Conservation (phyloP, 306 rosid genomes). For the Parietaria judaica region DNA sequence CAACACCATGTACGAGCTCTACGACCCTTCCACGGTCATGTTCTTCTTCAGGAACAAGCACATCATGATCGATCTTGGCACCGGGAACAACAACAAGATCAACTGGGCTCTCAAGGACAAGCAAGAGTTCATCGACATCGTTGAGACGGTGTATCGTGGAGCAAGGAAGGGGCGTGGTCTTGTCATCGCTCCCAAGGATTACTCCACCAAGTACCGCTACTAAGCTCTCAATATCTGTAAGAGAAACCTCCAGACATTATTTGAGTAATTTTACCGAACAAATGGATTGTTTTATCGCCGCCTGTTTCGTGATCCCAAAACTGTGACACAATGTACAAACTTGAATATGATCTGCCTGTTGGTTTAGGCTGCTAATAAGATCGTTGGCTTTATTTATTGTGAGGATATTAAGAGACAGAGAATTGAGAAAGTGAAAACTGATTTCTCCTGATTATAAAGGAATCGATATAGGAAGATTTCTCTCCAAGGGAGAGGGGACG, state of each 20-base stretch:
- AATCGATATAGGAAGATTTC: no score
- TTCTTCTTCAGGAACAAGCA: conserved; percentile 96
- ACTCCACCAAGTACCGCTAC: conserved; percentile 95
- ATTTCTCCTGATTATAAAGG: no score
- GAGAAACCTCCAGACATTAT: not conserved
- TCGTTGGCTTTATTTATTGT: no score
- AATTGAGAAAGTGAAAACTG: no score
- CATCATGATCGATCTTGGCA: conserved; percentile 97
- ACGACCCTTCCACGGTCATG: conserved; percentile 89
- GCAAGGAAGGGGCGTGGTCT: conserved; percentile 92
- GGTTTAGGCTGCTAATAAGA: no score
- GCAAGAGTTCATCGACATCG: conserved; percentile 85
- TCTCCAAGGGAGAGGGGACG: no score
- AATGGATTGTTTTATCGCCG: no score
- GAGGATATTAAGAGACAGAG: no score
- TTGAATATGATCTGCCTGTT: no score
- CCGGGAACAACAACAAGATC: conserved; percentile 96
- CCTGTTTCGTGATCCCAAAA: not conserved
- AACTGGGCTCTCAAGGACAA: conserved; percentile 98
- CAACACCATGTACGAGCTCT: conserved; percentile 91
- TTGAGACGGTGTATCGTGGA: conserved; percentile 80
- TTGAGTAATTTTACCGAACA: not conserved
- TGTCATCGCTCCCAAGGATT: conserved; percentile 91
- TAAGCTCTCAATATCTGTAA: conserved; percentile 19
- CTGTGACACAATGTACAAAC: not conserved